Percentiles rank a stretch among this genome's conserved stretches.
These are phyloP conservation scores for Didymella segeticola DNA, from an alignment of 2,329 filamentous ascomycete genomes.

Conservation along the genomic window DNA sequence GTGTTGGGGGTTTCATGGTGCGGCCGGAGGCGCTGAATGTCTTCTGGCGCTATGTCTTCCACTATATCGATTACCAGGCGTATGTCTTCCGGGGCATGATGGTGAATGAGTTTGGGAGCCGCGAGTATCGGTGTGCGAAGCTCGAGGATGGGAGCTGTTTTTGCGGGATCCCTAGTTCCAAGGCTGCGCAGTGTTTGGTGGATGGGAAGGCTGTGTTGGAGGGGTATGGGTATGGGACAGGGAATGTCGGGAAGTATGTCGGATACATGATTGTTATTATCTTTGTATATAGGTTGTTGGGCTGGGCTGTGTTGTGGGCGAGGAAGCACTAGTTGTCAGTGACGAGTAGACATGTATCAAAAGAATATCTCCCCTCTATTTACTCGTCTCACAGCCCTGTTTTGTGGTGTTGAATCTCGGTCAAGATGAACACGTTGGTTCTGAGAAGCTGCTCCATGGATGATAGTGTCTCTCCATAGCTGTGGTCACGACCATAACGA, in stretches of 20 bases:
- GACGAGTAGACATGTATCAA: too few relatives aligned
- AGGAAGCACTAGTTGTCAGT: slow-evolving; percentile 1
- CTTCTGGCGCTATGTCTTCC: slow-evolving; percentile 87
- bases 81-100: slow-evolving; percentile 95
- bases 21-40: slow-evolving; percentile 74
- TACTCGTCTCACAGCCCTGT: too few relatives aligned
- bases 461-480: too few relatives aligned
- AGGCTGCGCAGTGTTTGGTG: slow-evolving; percentile 72
- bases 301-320: slow-evolving; percentile 65
- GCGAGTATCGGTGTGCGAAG: slow-evolving; percentile 67
- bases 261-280: slow-evolving; percentile 82
- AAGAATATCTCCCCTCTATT: too few relatives aligned
- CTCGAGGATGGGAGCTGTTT: slow-evolving; percentile 54
- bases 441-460: too few relatives aligned
- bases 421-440: too few relatives aligned
- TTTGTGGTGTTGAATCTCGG: too few relatives aligned
- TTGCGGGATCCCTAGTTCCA: slow-evolving; percentile 73
- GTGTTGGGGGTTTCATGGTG: slow-evolving; percentile 82
- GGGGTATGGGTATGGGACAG: slow-evolving; percentile 72
- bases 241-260: slow-evolving; percentile 70
- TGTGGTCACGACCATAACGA: too few relatives aligned
- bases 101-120: slow-evolving; percentile 79
- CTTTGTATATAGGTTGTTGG: slow-evolving; percentile 72
- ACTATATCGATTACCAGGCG: slow-evolving; percentile 86
- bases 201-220: slow-evolving; percentile 73